These are phyloP conservation scores for Pestalotiopsis sp. DNA, from an alignment of 2,329 filamentous ascomycete species.

Conservation along the genomic window DNA sequence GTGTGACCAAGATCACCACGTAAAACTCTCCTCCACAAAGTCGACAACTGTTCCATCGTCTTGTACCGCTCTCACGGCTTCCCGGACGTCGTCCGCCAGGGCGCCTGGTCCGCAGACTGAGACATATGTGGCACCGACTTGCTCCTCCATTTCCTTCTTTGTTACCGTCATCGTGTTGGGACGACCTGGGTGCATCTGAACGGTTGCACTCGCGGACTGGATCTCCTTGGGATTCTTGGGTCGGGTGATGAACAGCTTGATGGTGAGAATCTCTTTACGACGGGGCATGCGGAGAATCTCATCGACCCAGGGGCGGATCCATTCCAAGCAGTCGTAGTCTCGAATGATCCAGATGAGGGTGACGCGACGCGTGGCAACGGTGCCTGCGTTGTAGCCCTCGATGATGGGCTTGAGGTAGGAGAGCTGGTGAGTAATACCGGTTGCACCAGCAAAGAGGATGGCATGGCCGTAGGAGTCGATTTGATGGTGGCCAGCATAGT, in stretches of 20 bases:
- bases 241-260: slow-evolving; percentile 88
- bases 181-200: slow-evolving; percentile 90
- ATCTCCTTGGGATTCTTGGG: slow-evolving; percentile 85
- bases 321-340: slow-evolving; percentile 85
- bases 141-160: slow-evolving; percentile 77
- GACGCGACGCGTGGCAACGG: slow-evolving; percentile 78
- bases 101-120: slow-evolving; percentile 78
- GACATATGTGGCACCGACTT: slow-evolving; percentile 87
- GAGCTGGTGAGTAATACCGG: slow-evolving; percentile 94
- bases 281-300: slow-evolving; percentile 75
- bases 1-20: slow-evolving; percentile 49
- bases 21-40: slow-evolving; percentile 79
- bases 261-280: slow-evolving; percentile 79
- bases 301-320: slow-evolving; percentile 87
- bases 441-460: slow-evolving; percentile 88
- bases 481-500: slow-evolving; percentile 81
- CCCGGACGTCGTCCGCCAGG: slow-evolving; percentile 74
- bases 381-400: slow-evolving; percentile 68
- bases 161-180: slow-evolving; percentile 83
- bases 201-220: slow-evolving; percentile 72
- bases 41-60: slow-evolving; percentile 66
- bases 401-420: slow-evolving; percentile 82
- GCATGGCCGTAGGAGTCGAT: slow-evolving; percentile 92
- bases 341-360: slow-evolving; percentile 93
- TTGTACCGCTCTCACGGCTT: slow-evolving; percentile 66